A percentile compares a stretch with the other conserved stretches of the same genome.
Evolutionary conservation across 345 rosid species (phyloP).

Genomic region (Euphorbia pulcherrima): DNA sequence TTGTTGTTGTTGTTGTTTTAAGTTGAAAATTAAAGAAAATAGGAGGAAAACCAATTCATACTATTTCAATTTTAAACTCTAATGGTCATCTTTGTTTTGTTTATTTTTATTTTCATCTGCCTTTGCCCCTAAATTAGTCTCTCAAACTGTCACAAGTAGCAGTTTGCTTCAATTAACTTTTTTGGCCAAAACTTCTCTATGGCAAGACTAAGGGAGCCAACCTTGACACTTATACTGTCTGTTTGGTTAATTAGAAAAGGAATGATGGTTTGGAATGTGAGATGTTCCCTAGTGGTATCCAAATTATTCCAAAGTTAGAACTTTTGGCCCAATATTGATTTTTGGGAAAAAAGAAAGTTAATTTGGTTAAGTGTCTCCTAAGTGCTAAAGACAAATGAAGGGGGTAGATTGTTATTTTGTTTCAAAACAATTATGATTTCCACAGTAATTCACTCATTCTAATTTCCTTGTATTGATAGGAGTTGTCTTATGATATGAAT

Average conservation of each 20-base stretch:
- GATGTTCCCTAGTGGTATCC: background rate
- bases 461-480: background rate
- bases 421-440: background rate
- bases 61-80: background rate
- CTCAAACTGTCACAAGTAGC: background rate
- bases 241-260: too few species aligned
- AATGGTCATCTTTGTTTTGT: background rate
- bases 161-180: background rate
- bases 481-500: background rate
- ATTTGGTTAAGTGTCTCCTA: background rate
- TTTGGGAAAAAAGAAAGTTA: background rate
- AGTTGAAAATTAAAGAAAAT: background rate
- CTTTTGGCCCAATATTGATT: background rate
- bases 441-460: background rate
- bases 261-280: background rate
- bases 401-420: background rate
- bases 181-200: background rate
- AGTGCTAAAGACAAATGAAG: background rate
- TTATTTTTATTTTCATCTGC: background rate
- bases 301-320: too few species aligned
- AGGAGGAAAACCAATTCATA: background rate
- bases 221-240: background rate
- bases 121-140: background rate
- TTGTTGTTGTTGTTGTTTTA: too few species aligned
- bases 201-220: background rate